A percentile compares a stretch with the other conserved stretches of the same genome.
These are phyloP conservation scores for Inonotus obliquus DNA, from an alignment of 1,284 basidiomycete genomes.

Conservation along the genomic window DNA sequence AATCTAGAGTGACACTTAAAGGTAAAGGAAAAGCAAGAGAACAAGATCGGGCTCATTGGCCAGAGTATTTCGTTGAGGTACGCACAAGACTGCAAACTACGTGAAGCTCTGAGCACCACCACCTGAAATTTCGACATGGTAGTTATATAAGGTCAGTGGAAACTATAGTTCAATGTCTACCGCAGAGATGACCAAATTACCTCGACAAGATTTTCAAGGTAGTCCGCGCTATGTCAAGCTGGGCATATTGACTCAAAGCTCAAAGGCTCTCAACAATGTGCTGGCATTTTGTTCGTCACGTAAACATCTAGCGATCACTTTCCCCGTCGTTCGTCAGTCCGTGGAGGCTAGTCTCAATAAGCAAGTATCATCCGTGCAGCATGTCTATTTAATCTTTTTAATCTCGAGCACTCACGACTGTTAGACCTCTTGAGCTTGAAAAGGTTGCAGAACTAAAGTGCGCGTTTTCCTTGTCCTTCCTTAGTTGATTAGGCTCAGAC, in stretches of 20 bases:
- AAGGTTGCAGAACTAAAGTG: constrained; percentile 86
- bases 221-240: constrained; percentile 23
- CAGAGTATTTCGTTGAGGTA: constrained; percentile 26
- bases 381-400: not conserved
- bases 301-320: constrained; percentile 80
- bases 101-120: not conserved
- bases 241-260: not conserved
- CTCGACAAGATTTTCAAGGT: constrained; percentile 26
- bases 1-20: not conserved
- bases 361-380: constrained; percentile 40
- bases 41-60: constrained; percentile 21
- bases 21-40: constrained; percentile 23
- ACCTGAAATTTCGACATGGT: not conserved
- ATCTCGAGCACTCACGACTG: not conserved
- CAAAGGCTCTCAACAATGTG: constrained; percentile 83
- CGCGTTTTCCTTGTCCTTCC: constrained; percentile 21
- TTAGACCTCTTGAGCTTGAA: constrained; percentile 72
- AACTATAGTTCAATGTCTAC: not conserved
- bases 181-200: not conserved
- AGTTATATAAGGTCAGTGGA: constrained; percentile 15
- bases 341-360: constrained; percentile 75
- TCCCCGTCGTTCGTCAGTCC: constrained; percentile 69
- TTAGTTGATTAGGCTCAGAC: not conserved
- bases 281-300: constrained; percentile 83
- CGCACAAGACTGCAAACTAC: not conserved